Evolutionary conservation across 805 yeast species (phyloP), one percentile per base, ranked within the genome.

Genomic region (Jamesozyma piceae): DNA sequence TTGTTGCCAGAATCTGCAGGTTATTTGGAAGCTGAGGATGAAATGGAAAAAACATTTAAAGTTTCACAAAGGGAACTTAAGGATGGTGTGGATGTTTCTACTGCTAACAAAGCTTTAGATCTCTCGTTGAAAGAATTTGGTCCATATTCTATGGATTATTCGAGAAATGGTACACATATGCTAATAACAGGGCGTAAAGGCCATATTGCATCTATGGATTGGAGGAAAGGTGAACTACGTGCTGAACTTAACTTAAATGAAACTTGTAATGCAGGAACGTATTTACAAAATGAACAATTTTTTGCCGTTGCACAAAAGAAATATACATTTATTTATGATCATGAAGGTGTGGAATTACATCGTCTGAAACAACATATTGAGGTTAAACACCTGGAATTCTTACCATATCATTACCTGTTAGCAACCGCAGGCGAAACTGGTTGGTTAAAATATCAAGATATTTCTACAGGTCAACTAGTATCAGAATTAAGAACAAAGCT

Each of bases 301-400:
- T 88, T 86, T 67, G 99, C 99, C 0, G 95, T 81, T 15, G 97
- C 99, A 2, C 99, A 92, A 66, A 89, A 88, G 65, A 89, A 87
- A 62, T 86, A 90, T 63, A 84, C 92, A 0, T 92, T 82, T 60
- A 84, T 92, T 30, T 92, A 92, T 62, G 96, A 92, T 63, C 80
- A 81, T 50, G 77, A 80, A 48, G 99, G 99, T 24, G 73, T 82
- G 42, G 99, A 92, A 70, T 66, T 92, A 46, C 99, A 92, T 65
- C 77, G 94, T 55, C 71, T 92, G 64, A 84, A 83, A 55, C 92
- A 85, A 58, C 98, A 92, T 61, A 71, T 87, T 24, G 97, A 89
- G 52, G 81, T 81, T 22, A 85, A 89, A 31, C 69, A 75, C 45
- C 67, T 92, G 55, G 95, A 89, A 49, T 92, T 86, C 57, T 70